Conservation (phyloP, 1,139 yeast genomes). For the Maudiozyma humilis region DNA sequence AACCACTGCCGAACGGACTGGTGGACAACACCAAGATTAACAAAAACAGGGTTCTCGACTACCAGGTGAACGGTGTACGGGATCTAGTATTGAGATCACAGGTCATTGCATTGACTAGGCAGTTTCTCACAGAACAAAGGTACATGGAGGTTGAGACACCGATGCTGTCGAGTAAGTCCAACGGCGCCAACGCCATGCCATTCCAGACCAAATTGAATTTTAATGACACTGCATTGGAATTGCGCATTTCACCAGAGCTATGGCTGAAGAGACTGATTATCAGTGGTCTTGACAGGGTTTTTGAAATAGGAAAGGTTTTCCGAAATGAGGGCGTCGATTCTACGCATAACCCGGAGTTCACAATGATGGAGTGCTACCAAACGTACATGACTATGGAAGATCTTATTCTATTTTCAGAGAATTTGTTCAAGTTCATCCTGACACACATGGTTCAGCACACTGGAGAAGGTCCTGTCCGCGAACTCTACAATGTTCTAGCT, state of each 20-base stretch:
- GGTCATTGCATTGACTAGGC: slow-evolving; percentile 48
- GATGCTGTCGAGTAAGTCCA: slow-evolving; percentile 56
- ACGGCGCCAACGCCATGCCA: slow-evolving; percentile 89
- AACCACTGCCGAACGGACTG: slow-evolving; percentile 59
- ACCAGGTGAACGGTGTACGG: slow-evolving; percentile 49
- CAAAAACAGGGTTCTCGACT: slow-evolving; percentile 65
- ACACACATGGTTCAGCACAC: slow-evolving; percentile 1
- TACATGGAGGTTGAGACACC: slow-evolving; percentile 90
- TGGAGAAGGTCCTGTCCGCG: slow-evolving; percentile 20
- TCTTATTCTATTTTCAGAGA: slow-evolving; percentile 59
- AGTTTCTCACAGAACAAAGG: slow-evolving; percentile 44
- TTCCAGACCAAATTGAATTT: slow-evolving; percentile 42
- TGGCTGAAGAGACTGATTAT: slow-evolving; percentile 82
- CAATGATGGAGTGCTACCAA: slow-evolving; percentile 94
- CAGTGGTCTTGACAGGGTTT: slow-evolving; percentile 77
- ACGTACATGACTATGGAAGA: slow-evolving; percentile 92
- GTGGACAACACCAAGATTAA: slow-evolving; percentile 50
- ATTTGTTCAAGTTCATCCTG: slow-evolving; percentile 40
- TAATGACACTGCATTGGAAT: slow-evolving; percentile 38
- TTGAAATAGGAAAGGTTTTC: slow-evolving; percentile 78
- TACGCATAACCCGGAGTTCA: slow-evolving; percentile 97
- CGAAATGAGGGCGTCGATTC: slow-evolving; percentile 92
- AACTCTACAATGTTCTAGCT: slow-evolving; percentile 39
- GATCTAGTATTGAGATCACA: slow-evolving; percentile 47
- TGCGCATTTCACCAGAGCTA: slow-evolving; percentile 89